These are phyloP conservation scores for Venturia nashicola DNA, from an alignment of 2,329 filamentous ascomycete genomes.

Conservation along the genomic window DNA sequence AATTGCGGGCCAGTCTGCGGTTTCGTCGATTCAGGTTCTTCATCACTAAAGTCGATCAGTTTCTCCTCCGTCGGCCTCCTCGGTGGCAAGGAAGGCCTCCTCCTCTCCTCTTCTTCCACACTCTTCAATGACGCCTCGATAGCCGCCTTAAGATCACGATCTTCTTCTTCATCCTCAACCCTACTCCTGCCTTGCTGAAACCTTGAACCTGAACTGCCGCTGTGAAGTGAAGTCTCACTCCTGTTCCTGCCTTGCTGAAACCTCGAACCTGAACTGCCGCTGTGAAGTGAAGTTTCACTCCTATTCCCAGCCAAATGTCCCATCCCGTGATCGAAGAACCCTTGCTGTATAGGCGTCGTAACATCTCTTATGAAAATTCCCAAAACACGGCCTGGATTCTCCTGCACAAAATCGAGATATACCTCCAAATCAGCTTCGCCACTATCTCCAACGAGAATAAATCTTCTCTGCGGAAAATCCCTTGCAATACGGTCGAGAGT, in stretches of 20 bases:
- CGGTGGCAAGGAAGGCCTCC: slow-evolving; percentile 22
- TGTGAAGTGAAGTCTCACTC: too few species aligned
- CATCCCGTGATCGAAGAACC: slow-evolving; percentile 64
- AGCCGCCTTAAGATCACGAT: slow-evolving; percentile 34
- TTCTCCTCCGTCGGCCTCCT: slow-evolving; percentile 19
- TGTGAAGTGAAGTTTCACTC: slow-evolving; percentile 18
- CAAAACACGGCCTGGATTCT: slow-evolving; percentile 70
- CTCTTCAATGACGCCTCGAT: slow-evolving; percentile 35
- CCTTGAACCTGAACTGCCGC: slow-evolving; percentile 14
- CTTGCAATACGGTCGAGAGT: slow-evolving; percentile 73
- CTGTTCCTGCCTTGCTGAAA: slow-evolving; percentile 11
- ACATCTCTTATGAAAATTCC: slow-evolving; percentile 93
- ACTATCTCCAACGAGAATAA: slow-evolving; percentile 87
- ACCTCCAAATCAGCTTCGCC: slow-evolving; percentile 95
- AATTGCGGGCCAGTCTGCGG: slow-evolving; percentile 17
- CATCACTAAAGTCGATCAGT: slow-evolving; percentile 37
- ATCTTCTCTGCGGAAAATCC: slow-evolving; percentile 82
- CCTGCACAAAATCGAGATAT: slow-evolving; percentile 82
- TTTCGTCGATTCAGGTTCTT: slow-evolving; percentile 17
- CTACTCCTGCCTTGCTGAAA: slow-evolving; percentile 11
- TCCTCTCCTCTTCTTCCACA: slow-evolving; percentile 26
- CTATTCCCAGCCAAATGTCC: slow-evolving; percentile 22
- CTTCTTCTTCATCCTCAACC: slow-evolving; percentile 24
- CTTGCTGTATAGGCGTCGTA: slow-evolving; percentile 57
- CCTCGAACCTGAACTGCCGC: slow-evolving; percentile 13